Percentiles rank a stretch among this genome's conserved stretches.
phyloP scores from a whole-genome alignment of 208 protist species.

The Angomonas deanei region DNA sequence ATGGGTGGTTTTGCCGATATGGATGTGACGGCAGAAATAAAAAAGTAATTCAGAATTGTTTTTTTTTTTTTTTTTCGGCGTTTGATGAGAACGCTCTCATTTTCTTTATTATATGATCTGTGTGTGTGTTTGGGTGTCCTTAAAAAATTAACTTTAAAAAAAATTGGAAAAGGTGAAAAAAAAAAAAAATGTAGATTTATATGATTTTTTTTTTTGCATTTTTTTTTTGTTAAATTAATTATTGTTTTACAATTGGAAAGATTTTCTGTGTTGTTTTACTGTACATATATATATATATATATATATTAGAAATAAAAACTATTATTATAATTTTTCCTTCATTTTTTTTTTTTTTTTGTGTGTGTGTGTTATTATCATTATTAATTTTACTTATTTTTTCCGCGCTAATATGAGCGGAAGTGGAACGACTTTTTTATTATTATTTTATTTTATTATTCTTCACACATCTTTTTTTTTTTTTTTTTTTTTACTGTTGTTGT shows the following conservation, averaged over 20 bases:
- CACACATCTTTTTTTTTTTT: constrained; percentile 3
- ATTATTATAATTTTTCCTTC: constrained; percentile 6
- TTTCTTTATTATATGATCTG: not conserved
- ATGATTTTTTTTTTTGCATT: not conserved
- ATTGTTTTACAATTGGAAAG: too few species aligned
- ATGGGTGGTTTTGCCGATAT: not conserved
- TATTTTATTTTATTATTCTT: not conserved
- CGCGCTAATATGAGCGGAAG: not conserved
- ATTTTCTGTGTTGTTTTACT: too few species aligned
- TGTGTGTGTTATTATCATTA: not conserved
- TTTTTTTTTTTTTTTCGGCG: too few species aligned
- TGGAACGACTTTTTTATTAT: not conserved
- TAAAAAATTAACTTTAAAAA: not conserved
- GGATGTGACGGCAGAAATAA: not conserved
- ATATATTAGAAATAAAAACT: too few species aligned
- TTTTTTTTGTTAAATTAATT: not conserved
- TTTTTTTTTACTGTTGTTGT: constrained; percentile 1
- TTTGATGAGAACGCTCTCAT: not conserved
- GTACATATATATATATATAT: too few species aligned
- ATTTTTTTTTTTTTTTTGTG: constrained; percentile 3
- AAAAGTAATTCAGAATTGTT: too few species aligned
- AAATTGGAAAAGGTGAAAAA: not conserved
- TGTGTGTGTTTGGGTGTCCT: not conserved
- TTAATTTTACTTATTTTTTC: not conserved
- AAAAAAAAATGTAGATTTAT: not conserved